Base-by-base conservation (phyloP, 306 rosid genomes). In the Cucurbita moschata region DNA sequence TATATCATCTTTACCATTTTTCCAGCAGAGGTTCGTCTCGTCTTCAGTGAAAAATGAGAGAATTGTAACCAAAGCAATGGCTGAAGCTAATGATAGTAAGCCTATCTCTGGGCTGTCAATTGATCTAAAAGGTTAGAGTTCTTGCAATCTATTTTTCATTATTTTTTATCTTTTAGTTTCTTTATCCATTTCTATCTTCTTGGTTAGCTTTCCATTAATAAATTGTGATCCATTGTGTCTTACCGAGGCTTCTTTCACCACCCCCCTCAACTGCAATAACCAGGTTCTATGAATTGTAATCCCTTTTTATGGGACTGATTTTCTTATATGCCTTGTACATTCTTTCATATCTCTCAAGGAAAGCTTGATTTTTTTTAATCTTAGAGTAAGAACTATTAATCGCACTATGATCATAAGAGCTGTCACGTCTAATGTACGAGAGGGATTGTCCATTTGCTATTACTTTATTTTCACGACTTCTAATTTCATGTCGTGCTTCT, bases 61-160 rank as follows among this genome's bases (percentile, higher is more conserved):
- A 77, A n/a, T 79, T 30, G 64, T 75, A 50, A 84, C 86, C 13
- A 93, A 79, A 79, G 98, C 97, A 43, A 71, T 68, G 84, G 78
- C 92, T 57, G 82, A 73, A 76, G 76, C 89, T 73, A 82, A 81
- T 68, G 87, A 86, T 76, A 79, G 49, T 79, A 81, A 80, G 55
- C 86, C 83, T 40, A 83, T 53, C 74, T 46, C 94, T 0, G 98
- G 98, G 75, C 80, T 93, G 83, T 92, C 97, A 38, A 93, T 93
- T 78, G 82, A 93, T 86, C 83, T 93, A 80, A 88, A 54, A 86
- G 98, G 98, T 90, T 58, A 52, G 15, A 51, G 61, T 72, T 72
- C 75, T 16, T 54, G 72, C 10, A 10, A 19, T 56, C 57, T 40
- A 54, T 21, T 40, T 39, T 40, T 46, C 57, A 18, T 54, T 42